phyloP scores from a whole-genome alignment of 2,329 filamentous ascomycete species.

The Colletotrichum tanaceti region DNA sequence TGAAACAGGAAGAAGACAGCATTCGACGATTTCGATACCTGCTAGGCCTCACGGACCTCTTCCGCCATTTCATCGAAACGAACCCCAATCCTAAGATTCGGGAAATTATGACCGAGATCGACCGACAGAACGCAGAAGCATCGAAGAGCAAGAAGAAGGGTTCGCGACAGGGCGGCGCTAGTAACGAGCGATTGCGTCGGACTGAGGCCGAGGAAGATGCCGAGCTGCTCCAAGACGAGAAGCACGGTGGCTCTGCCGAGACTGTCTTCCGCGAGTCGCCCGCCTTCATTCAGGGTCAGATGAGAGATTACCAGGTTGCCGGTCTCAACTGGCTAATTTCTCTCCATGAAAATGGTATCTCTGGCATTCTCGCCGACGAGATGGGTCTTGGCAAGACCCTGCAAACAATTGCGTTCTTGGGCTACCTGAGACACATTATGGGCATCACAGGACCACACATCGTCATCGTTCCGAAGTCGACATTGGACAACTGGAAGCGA shows the following conservation, averaged over 20 bases:
- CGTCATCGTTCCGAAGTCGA: conserved; percentile 94
- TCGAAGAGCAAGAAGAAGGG: conserved; percentile 78
- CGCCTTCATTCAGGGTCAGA: conserved; percentile 84
- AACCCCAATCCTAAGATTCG: conserved; percentile 96
- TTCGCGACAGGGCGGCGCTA: conserved; percentile 85
- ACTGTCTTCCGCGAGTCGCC: conserved; percentile 96
- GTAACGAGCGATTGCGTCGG: conserved; percentile 80
- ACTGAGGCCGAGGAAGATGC: conserved; percentile 99
- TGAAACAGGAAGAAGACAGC: conserved; percentile 87
- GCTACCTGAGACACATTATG: conserved; percentile 91
- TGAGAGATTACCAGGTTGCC: conserved; percentile 97
- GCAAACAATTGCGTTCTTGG: conserved; percentile 96
- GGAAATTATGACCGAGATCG: conserved; percentile 93
- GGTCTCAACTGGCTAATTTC: conserved; percentile 98
- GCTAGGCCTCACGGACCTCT: conserved; percentile 92
- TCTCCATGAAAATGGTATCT: conserved; percentile 98
- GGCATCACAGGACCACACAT: conserved; percentile 92
- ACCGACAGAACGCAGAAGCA: conserved; percentile 86
- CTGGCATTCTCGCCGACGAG: conserved; percentile 95
- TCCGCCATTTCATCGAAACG: conserved; percentile 98
- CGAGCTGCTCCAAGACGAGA: conserved; percentile 87
- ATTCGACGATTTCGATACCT: conserved; percentile 95
- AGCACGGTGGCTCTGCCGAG: conserved; percentile 84
- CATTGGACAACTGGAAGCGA: conserved; percentile 97
- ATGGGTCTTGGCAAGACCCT: conserved; percentile 99